Evolutionary conservation across 148 eudicot genomes (phyloP), one percentile per base, ranked within the genome.

Genomic region (Bassia scoparia): DNA sequence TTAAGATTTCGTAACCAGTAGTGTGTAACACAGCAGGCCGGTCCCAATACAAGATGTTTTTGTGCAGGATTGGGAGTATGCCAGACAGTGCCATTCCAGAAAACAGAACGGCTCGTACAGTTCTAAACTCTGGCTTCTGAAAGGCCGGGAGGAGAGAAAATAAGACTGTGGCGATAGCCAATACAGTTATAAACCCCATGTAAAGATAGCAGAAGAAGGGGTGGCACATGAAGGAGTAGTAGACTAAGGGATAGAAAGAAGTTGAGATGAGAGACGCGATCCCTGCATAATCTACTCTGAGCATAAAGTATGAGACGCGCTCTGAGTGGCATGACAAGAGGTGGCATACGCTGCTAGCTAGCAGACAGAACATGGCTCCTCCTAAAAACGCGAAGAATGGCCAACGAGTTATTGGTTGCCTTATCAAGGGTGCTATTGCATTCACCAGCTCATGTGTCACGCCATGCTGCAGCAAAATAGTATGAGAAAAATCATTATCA

Each of bases 331-430:
- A 95, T 5, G 89, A 80, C 52, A 95, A 81, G 52, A 95, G 86
- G 86, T 95, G 98, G 79, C 97, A 95, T 0, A 86, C 69, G 81
- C 93, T 89, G 87, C 97, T 95, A n/a, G 97, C 89, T 14, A 91
- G 80, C 74, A 95, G 74, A 81, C 97, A 95, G 69, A 95, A 91
- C 98, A 95, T 95, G 68, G 97, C 98, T 21, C 98, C 98, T n/a
- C 93, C 97, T 56, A 95, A 61, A 83, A 89, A 95, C 30, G 87
- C 86, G 24, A 82, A 95, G 81, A 95, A 95, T 54, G 98, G 98
- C 97, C 97, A 95, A 30, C 97, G 88, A 3, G 98, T 95, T 72
- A 91, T 95, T 54, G 97, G 98, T 55, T 83, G 78, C 34, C 79
- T 73, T 44, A 76, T 55, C 72, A 87, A 55, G n/a, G 98, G 97